Evolutionary conservation across 1,139 yeast genomes (phyloP), one percentile per base, ranked within the genome.

Genomic region (Taphrina betulina): DNA sequence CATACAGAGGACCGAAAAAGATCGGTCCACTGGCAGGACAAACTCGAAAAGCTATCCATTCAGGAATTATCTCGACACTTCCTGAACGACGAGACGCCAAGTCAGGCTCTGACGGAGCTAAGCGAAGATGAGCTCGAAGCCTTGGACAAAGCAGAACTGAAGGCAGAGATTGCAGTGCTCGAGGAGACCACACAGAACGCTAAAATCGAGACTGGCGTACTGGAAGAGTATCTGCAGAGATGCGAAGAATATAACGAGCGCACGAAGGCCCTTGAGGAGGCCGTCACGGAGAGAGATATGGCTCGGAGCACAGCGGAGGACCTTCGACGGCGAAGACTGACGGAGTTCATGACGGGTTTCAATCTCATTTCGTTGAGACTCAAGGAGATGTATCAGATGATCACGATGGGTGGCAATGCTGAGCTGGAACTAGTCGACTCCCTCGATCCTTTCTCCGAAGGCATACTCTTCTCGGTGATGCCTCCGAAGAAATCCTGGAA

Each of bases 401-500:
- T 94, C 60, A 94, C 98, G 0, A 89, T 92, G 95, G 98, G 98
- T 14, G 99, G 99, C 37, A 94, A 90, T 73, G 99, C 99, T 0
- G 98, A 94, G 69, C 76, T 94, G 42, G 99, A 94, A 67, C 77
- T 92, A 54, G 97, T 90, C 19, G 98, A 94, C 68, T 84, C 95
- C 63, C 78, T 92, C 66, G 98, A 94, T 69, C 98, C 98, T n/a
- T 94, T 94, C 66, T 82, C 96, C 0, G 98, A 94, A 71, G 99
- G 99, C 31, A 90, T 94, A 45, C 73, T 89, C 45, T 94, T 94
- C 70, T 86, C 96, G 70, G 98, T 94, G 5, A 94, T 94, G 98
- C 99, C 99, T 1, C 99, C 99, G 0, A 92, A 89, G 72, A 94
- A 94, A 69, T 84, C 95, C 38, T 94, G 98, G 98, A 85, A 86